Evolutionary conservation across 1,139 yeast species (phyloP).

Genomic region (Waltiozyma sp.): DNA sequence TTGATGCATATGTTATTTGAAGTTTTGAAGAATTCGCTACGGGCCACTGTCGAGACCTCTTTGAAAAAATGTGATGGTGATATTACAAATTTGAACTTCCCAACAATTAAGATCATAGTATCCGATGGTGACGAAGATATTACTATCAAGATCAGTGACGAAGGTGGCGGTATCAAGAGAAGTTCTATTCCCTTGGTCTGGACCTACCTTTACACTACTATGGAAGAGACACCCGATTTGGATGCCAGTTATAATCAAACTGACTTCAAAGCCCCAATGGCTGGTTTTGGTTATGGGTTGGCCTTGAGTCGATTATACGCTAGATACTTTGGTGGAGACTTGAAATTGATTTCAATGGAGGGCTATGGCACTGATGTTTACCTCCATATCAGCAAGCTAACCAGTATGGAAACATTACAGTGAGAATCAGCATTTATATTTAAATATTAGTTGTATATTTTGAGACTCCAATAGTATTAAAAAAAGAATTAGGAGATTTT

Average conservation of each 20-base stretch:
- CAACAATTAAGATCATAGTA: conserved; percentile 78
- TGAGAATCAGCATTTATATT: conserved; percentile 1
- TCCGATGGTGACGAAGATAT: conserved; percentile 90
- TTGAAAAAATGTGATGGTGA: conserved; percentile 38
- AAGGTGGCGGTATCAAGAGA: conserved; percentile 90
- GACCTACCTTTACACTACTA: conserved; percentile 89
- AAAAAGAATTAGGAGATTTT: too few relatives aligned
- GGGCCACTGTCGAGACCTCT: conserved; percentile 72
- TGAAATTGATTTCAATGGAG: conserved; percentile 81
- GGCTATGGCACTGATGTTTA: conserved; percentile 94
- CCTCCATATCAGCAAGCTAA: conserved; percentile 53
- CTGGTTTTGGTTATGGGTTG: conserved; percentile 88
- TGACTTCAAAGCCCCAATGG: conserved; percentile 65
- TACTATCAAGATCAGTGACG: conserved; percentile 86
- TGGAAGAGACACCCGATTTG: conserved; percentile 57
- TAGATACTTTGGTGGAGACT: conserved; percentile 85
- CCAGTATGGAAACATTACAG: conserved; percentile 18
- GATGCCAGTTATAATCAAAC: conserved; percentile 32
- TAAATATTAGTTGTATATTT: too few relatives aligned
- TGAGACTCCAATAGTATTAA: too few relatives aligned
- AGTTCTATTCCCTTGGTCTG: conserved; percentile 77
- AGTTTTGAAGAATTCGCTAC: conserved; percentile 67
- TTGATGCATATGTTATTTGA: conserved; percentile 82
- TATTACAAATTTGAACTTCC: conserved; percentile 58
- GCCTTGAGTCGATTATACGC: conserved; percentile 82